Evolutionary conservation across 441 rosid species (phyloP).

Genomic region (Theobroma grandiflorum): DNA sequence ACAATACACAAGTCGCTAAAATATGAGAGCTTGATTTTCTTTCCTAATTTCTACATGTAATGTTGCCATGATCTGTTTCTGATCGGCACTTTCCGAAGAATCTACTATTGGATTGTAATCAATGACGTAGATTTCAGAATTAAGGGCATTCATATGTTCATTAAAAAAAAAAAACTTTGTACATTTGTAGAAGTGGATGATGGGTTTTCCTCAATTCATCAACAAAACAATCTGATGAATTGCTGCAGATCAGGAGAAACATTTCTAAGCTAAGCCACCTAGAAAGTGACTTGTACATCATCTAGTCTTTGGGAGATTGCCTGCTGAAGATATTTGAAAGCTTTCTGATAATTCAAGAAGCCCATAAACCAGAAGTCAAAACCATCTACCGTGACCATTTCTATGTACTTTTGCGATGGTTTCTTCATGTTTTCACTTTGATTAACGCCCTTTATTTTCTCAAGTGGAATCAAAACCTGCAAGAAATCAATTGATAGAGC

Average conservation of each 20-base stretch:
- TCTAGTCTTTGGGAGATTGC: conserved; percentile 41
- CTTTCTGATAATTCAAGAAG: conserved; percentile 67
- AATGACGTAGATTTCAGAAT: no score
- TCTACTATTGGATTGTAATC: no score
- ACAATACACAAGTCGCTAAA: no score
- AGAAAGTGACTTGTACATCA: conserved; percentile 26
- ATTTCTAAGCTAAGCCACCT: conserved; percentile 20
- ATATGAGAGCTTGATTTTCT: no score
- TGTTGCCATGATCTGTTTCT: no score
- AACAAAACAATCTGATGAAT: not conserved
- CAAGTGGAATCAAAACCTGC: conserved; percentile 67
- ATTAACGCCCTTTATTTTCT: conserved; percentile 57
- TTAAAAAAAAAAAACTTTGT: not conserved
- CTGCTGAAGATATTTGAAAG: conserved; percentile 57
- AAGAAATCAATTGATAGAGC: not conserved
- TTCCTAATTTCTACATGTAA: no score
- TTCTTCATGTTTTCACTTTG: conserved; percentile 62
- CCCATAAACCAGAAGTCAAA: conserved; percentile 98
- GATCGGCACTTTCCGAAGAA: no score
- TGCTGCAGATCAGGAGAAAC: not conserved
- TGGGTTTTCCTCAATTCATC: not conserved
- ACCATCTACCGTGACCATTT: conserved; percentile 64
- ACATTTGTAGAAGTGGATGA: not conserved
- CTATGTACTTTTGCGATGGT: conserved; percentile 72
- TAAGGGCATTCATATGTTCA: not conserved